Percentiles rank a stretch among this genome's conserved stretches.
These are phyloP conservation scores for Osmanthus fragrans DNA, from an alignment of 257 asterid species.

Conservation along the genomic window DNA sequence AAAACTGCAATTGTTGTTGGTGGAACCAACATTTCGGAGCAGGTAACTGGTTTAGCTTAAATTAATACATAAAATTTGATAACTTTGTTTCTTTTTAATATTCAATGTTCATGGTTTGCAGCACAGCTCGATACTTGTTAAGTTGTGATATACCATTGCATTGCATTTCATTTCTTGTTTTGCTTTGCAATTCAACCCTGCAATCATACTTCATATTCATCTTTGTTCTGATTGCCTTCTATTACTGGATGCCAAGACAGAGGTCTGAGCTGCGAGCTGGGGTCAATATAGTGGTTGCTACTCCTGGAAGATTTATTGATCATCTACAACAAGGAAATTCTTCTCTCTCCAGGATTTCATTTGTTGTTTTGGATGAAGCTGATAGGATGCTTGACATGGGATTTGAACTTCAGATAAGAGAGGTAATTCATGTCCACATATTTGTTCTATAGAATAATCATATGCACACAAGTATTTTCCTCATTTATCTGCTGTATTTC, in stretches of 20 bases:
- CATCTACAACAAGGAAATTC: slow-evolving; percentile 85
- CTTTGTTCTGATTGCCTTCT: slow-evolving; percentile 27
- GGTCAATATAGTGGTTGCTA: slow-evolving; percentile 84
- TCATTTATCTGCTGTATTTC: neutral
- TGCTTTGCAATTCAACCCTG: slow-evolving; percentile 12
- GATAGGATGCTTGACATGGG: slow-evolving; percentile 98
- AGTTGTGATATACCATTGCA: slow-evolving; percentile 5
- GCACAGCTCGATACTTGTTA: neutral
- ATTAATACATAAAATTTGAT: neutral
- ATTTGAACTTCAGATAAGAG: slow-evolving; percentile 94
- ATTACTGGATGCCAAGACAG: slow-evolving; percentile 51
- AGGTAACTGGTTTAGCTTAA: slow-evolving; percentile 45
- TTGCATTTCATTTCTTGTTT: neutral
- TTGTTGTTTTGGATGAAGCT: slow-evolving; percentile 86
- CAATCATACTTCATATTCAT: slow-evolving; percentile 7
- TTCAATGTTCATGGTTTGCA: neutral
- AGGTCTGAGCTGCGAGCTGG: slow-evolving; percentile 83
- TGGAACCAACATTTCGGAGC: slow-evolving; percentile 84
- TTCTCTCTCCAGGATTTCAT: slow-evolving; percentile 65
- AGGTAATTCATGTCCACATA: slow-evolving; percentile 39
- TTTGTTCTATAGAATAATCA: neutral
- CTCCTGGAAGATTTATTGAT: slow-evolving; percentile 92
- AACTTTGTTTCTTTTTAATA: neutral
- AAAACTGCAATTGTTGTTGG: slow-evolving; percentile 87
- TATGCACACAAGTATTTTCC: slow-evolving; percentile 2